phyloP scores from a whole-genome alignment of 495 filamentous ascomycete genomes.

The Podospora anserina region DNA sequence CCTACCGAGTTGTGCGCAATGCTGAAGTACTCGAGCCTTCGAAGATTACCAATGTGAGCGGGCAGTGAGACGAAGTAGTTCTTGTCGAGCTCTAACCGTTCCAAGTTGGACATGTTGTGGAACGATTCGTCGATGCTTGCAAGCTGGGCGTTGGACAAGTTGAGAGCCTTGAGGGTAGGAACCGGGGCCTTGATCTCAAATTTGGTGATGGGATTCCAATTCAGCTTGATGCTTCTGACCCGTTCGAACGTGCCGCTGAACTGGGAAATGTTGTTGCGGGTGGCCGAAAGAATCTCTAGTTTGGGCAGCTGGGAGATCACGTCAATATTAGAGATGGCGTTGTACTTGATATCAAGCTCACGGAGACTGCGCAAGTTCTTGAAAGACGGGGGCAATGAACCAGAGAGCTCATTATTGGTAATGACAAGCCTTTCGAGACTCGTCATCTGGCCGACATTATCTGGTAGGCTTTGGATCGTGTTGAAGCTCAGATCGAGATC shows the following conservation, averaged over 20 bases:
- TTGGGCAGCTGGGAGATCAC: constrained; percentile 76
- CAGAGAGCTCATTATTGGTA: constrained; percentile 86
- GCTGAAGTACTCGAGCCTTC: constrained; percentile 84
- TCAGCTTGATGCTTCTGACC: constrained; percentile 77
- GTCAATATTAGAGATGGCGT: constrained; percentile 80
- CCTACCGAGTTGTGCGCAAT: constrained; percentile 86
- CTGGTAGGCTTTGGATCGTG: constrained; percentile 68
- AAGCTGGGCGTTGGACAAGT: constrained; percentile 82
- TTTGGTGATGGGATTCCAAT: constrained; percentile 89
- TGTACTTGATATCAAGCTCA: constrained; percentile 93
- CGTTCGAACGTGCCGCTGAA: constrained; percentile 83
- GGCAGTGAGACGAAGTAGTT: constrained; percentile 94
- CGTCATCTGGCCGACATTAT: constrained; percentile 70
- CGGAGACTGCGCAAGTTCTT: constrained; percentile 69
- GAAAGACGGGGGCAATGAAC: constrained; percentile 68
- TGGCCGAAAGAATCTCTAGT: constrained; percentile 78
- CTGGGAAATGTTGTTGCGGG: constrained; percentile 86
- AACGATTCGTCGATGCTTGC: constrained; percentile 83
- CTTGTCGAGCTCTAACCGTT: constrained; percentile 83
- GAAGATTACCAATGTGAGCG: constrained; percentile 75
- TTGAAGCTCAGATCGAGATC: constrained; percentile 99
- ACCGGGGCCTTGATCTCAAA: constrained; percentile 78
- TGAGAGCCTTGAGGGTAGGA: constrained; percentile 78
- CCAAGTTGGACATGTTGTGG: constrained; percentile 78
- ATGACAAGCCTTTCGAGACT: constrained; percentile 87